Base-by-base conservation (phyloP, 352 stramenopile genomes). In the Phytopythium aichiense region DNA sequence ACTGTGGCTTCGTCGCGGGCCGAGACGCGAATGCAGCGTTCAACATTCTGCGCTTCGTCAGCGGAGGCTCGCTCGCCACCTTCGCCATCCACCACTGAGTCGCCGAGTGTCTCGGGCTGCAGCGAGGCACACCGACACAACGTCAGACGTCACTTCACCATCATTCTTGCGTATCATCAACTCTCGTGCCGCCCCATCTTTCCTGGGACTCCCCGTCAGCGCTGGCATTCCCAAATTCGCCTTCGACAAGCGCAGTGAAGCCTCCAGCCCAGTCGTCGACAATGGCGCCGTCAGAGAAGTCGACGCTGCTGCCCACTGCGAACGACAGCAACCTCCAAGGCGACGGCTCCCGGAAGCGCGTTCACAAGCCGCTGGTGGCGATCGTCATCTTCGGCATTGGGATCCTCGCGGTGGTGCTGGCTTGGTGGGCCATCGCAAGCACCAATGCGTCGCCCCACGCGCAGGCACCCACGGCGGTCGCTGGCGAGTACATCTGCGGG, bases 121-220 rank as follows among this genome's bases (percentile, higher is more conserved):
- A n/a, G n/a, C n/a, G n/a, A n/a, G n/a, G n/a, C n/a, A n/a, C n/a
- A n/a, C n/a, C n/a, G n/a, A n/a, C n/a, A n/a, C n/a, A 30, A 30
- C 25, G 25, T 30, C 25, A 30, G 33, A 12, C 33, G 11, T 38
- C 33, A 38, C 6, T 11, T 43, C 15, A 43, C 37, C 37, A 43
- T 43, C 37, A 43, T 43, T 43, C 37, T 43, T 51, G 45, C 45
- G 45, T 51, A 16, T 51, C 45, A 51, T 25, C n/a, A 30, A 13
- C 20, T 25, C 42, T 30, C 42, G 15, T 7, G 15, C 20, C 45
- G 45, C 45, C 4, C 37, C 37, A 43, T 20, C 11, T 43, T 20
- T 20, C 37, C 37, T 43, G 15, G 9, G 7, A 11, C 11, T 16
- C 12, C 37, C 37, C 37, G 12, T 7, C 37, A 16, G 15, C 15